Evolutionary conservation across 2,329 filamentous ascomycete genomes (phyloP).

Genomic region (Fusarium stilboides): DNA sequence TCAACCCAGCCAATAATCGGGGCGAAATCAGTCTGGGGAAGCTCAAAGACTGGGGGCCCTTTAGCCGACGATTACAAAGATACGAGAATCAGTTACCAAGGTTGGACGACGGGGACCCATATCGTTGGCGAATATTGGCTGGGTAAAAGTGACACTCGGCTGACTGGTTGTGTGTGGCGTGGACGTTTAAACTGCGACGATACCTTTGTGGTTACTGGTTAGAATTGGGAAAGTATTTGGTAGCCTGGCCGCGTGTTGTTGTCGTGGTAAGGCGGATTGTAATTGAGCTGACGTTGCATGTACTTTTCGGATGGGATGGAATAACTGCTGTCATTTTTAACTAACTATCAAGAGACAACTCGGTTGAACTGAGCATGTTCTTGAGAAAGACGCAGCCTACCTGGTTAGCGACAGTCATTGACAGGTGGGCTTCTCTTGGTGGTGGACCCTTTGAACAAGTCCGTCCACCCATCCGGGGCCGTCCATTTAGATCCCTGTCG

Average conservation of each 20-base stretch:
- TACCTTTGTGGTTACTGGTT: not conserved
- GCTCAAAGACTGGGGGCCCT: constrained; percentile 9
- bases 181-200: constrained; percentile 4
- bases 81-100: constrained; percentile 3
- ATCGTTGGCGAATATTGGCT: constrained; percentile 14
- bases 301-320: not conserved
- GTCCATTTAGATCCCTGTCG: constrained; percentile 39
- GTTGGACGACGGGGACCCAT: constrained; percentile 11
- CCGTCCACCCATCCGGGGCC: constrained; percentile 27
- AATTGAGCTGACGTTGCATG: constrained; percentile 6
- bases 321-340: not conserved
- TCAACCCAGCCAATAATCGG: constrained; percentile 18
- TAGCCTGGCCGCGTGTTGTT: not conserved
- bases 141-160: constrained; percentile 12
- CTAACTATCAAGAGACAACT: not conserved
- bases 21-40: constrained; percentile 22
- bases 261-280: not conserved
- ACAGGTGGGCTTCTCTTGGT: constrained; percentile 15
- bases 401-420: constrained; percentile 6
- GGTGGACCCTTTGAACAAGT: constrained; percentile 24
- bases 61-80: constrained; percentile 36
- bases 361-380: constrained; percentile 10
- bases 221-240: not conserved
- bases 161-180: constrained; percentile 18
- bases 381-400: constrained; percentile 1